Percentiles rank a stretch among this genome's conserved stretches.
phyloP scores from a whole-genome alignment of 106 monocot genomes.

The Xerophyta viscosa region DNA sequence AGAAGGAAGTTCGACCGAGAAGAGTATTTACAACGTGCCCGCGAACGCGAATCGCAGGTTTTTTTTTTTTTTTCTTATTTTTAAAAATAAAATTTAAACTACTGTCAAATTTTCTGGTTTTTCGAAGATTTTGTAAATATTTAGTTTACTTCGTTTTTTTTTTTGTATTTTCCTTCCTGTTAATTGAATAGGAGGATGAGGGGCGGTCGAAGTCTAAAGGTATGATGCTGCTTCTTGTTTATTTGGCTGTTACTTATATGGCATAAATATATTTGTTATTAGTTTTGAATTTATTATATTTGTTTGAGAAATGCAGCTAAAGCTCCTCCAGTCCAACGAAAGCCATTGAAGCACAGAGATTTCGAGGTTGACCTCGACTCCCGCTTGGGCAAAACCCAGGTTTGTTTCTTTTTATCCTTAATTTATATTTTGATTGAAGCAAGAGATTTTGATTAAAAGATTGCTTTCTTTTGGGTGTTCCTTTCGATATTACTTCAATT shows the following conservation, averaged over 20 bases:
- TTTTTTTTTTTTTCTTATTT: neutral
- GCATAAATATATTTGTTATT: too few species aligned
- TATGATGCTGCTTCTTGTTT: conserved; percentile 7
- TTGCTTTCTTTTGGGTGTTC: too few species aligned
- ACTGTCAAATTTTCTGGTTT: too few species aligned
- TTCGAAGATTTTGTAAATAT: neutral
- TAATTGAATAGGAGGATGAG: conserved; percentile 46
- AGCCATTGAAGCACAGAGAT: conserved; percentile 93
- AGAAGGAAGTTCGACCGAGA: conserved; percentile 80
- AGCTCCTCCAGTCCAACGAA: conserved; percentile 72
- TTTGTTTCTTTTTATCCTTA: conserved; percentile 1
- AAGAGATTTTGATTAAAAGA: too few species aligned
- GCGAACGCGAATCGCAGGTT: conserved; percentile 64
- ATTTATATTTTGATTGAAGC: too few species aligned
- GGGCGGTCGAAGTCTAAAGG: conserved; percentile 46
- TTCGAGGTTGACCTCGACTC: conserved; percentile 95
- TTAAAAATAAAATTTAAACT: neutral
- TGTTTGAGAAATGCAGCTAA: conserved; percentile 31
- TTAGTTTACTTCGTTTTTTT: neutral
- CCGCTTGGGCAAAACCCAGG: conserved; percentile 98
- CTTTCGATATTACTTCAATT: too few species aligned
- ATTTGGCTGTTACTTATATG: neutral
- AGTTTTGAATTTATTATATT: too few species aligned
- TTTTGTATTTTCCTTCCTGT: conserved; percentile 1
- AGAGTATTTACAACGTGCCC: conserved; percentile 66